phyloP scores from a whole-genome alignment of 2,329 filamentous ascomycete species.

The Geosmithia putterillii region DNA sequence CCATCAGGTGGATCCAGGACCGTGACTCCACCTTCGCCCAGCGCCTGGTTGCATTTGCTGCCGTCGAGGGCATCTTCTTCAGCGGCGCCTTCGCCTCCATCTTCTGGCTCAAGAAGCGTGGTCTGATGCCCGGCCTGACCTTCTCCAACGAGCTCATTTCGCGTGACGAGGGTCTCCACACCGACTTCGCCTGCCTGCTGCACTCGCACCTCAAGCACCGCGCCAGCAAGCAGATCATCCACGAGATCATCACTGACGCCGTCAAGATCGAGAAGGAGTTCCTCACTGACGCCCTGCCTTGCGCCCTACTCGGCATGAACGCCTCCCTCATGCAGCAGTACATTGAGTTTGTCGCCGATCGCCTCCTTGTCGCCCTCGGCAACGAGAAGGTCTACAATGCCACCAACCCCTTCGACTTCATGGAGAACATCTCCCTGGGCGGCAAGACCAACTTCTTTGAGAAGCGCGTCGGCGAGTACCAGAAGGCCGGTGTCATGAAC shows the following conservation, averaged over 20 bases:
- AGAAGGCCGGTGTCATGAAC: constrained; percentile 98
- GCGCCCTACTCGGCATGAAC: constrained; percentile 95
- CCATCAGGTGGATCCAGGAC: constrained; percentile 87
- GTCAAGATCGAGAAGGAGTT: constrained; percentile 96
- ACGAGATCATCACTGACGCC: constrained; percentile 87
- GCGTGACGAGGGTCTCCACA: constrained; percentile 97
- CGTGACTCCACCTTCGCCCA: constrained; percentile 89
- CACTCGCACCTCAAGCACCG: constrained; percentile 96
- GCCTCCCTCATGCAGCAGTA: constrained; percentile 96
- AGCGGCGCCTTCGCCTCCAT: constrained; percentile 96
- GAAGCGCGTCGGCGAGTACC: constrained; percentile 99
- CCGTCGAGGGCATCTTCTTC: constrained; percentile 99
- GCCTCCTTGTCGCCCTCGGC: constrained; percentile 82
- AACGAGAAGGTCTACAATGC: constrained; percentile 90
- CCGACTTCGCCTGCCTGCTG: constrained; percentile 93
- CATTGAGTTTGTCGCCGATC: constrained; percentile 98
- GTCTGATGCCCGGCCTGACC: constrained; percentile 93
- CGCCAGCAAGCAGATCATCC: constrained; percentile 67
- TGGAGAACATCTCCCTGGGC: constrained; percentile 98
- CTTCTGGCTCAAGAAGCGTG: constrained; percentile 99
- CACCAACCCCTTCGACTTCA: constrained; percentile 98
- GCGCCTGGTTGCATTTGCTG: constrained; percentile 91
- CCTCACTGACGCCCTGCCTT: constrained; percentile 87
- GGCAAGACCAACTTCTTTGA: constrained; percentile 99
- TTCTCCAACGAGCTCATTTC: constrained; percentile 99